Percentiles rank a stretch among this genome's conserved stretches.
Conservation (phyloP, 768 basidiomycete genomes). For the Hypholoma sublateritium region DNA sequence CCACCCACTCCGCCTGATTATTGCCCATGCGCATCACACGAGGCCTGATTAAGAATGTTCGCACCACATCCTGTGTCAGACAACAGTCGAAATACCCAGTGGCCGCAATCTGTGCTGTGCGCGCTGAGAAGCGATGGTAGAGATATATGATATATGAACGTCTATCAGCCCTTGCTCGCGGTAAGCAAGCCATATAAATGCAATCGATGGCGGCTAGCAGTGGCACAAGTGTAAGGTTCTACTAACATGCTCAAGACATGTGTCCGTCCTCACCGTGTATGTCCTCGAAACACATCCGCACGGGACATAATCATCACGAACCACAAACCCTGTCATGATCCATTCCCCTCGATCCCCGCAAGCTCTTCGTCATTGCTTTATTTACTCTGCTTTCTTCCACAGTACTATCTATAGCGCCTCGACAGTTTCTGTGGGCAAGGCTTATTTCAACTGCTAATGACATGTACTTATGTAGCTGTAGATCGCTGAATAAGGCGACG, state of each 20-base stretch:
- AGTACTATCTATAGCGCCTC: too few relatives aligned
- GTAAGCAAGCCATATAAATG: background rate
- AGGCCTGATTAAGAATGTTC: constrained; percentile 6
- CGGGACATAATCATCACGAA: too few relatives aligned
- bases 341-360: too few relatives aligned
- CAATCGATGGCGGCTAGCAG: constrained; percentile 2
- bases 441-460: too few relatives aligned
- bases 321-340: too few relatives aligned
- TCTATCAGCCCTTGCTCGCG: background rate
- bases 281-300: too few relatives aligned
- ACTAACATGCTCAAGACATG: background rate
- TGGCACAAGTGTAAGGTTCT: background rate
- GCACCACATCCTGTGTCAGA: background rate
- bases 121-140: too few relatives aligned
- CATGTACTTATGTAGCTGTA: too few relatives aligned
- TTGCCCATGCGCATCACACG: constrained; percentile 16
- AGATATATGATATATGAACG: background rate
- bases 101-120: background rate
- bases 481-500: too few relatives aligned
- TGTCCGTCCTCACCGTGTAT: background rate
- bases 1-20: constrained; percentile 3
- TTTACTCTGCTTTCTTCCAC: too few relatives aligned
- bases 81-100: background rate
- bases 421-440: too few relatives aligned
- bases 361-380: too few relatives aligned